Evolutionary conservation across 2,329 filamentous ascomycete species (phyloP).

Genomic region (Ceratocystis ficicola): DNA sequence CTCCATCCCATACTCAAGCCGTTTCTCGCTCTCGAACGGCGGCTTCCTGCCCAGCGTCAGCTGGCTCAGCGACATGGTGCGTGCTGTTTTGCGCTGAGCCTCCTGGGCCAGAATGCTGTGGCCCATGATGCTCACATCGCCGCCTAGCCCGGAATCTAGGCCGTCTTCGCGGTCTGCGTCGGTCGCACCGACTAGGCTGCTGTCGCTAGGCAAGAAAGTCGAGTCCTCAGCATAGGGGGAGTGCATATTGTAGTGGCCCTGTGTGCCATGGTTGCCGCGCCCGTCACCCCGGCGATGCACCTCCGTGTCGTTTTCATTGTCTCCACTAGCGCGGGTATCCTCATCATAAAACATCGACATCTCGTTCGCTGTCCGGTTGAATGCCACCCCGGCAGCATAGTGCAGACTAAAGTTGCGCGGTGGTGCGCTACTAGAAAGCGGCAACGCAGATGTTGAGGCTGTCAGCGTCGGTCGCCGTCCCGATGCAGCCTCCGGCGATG

Average conservation of each 20-base stretch:
- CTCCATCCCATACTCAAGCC: constrained; percentile 24
- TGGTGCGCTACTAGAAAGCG: constrained; percentile 34
- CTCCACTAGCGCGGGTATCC: background rate
- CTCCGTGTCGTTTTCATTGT: constrained; percentile 23
- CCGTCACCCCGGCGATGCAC: background rate
- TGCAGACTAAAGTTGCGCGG: constrained; percentile 25
- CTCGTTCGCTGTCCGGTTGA: background rate
- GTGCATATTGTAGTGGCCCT: constrained; percentile 30
- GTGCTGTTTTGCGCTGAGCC: constrained; percentile 42
- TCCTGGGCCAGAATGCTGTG: background rate
- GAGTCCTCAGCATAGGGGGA: constrained; percentile 23
- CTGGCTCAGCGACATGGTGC: constrained; percentile 52
- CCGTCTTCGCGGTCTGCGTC: constrained; percentile 25
- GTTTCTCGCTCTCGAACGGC: constrained; percentile 12
- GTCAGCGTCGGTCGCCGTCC: constrained; percentile 30
- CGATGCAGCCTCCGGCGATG: constrained; percentile 25
- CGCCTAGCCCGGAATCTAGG: background rate
- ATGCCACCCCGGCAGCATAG: constrained; percentile 9
- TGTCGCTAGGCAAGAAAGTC: constrained; percentile 19
- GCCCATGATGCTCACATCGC: background rate
- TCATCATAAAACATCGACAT: constrained; percentile 6
- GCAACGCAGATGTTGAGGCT: constrained; percentile 24
- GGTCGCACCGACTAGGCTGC: background rate
- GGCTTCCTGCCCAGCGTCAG: constrained; percentile 38
- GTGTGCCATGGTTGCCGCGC: background rate